Conservation (phyloP, 176 grass and related monocot genomes). For the Eragrostis curvula region DNA sequence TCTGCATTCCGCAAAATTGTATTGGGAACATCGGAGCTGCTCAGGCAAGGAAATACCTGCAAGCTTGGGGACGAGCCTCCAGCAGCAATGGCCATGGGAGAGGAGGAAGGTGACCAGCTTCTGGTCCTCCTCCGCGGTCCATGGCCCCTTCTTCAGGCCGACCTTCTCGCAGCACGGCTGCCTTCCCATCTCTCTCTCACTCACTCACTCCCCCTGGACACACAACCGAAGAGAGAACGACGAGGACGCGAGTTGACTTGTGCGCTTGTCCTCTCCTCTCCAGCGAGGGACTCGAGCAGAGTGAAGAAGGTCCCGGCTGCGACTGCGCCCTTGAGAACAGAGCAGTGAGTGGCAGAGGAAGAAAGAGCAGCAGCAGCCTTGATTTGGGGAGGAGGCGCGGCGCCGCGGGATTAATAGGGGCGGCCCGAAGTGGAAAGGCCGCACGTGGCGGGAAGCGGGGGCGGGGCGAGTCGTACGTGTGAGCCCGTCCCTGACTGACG, state of each 20-base stretch:
- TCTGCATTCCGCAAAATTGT: neutral
- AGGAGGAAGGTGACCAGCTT: slow-evolving; percentile 84
- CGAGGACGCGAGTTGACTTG: neutral
- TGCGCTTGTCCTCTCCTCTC: neutral
- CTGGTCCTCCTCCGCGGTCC: slow-evolving; percentile 90
- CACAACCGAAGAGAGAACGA: neutral
- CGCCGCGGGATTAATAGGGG: slow-evolving; percentile 47
- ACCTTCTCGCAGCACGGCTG: slow-evolving; percentile 93
- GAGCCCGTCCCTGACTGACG: slow-evolving; percentile 47
- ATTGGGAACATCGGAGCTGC: neutral
- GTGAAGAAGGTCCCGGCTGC: neutral
- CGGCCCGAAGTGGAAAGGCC: slow-evolving; percentile 45
- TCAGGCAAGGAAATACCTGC: slow-evolving; percentile 52
- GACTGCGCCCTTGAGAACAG: neutral
- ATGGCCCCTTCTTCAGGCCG: slow-evolving; percentile 88
- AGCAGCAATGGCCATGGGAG: slow-evolving; percentile 78
- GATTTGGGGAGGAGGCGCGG: slow-evolving; percentile 25
- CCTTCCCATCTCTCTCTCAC: slow-evolving; percentile 66
- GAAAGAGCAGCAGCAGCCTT: neutral
- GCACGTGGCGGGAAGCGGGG: slow-evolving; percentile 31
- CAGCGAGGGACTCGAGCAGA: neutral
- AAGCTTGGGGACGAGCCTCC: slow-evolving; percentile 92
- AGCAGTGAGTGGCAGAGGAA: neutral
- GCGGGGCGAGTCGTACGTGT: slow-evolving; percentile 30
- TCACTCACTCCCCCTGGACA: neutral